phyloP scores from a whole-genome alignment of 2,329 filamentous ascomycete genomes.

The Neonectria punicea region DNA sequence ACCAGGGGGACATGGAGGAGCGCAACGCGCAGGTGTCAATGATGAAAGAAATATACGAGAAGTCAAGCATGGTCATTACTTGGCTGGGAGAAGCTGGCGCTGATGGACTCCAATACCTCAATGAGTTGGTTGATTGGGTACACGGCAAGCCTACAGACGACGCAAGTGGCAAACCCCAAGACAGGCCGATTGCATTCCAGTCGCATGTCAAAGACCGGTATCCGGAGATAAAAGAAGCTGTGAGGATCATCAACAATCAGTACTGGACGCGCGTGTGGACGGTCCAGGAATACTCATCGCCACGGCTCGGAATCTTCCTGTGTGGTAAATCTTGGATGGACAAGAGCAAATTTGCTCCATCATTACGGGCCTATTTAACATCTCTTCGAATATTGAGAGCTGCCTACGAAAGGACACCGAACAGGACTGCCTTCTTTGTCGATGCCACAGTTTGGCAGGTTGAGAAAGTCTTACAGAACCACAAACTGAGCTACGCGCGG shows the following conservation, averaged over 20 bases:
- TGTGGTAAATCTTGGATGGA: conserved; percentile 5
- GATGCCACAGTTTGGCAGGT: conserved; percentile 1
- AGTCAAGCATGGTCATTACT: background rate
- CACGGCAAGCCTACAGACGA: background rate
- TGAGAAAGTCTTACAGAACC: background rate
- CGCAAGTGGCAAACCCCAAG: background rate
- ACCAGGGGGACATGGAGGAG: background rate
- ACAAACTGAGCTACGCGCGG: background rate
- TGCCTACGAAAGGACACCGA: background rate
- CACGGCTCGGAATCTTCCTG: background rate
- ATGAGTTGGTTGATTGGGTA: conserved; percentile 1
- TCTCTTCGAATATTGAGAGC: background rate
- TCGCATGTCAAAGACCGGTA: background rate
- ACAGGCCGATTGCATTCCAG: background rate
- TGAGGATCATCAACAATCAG: background rate
- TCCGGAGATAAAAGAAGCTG: background rate
- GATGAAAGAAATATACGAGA: conserved; percentile 7
- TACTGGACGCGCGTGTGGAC: conserved; percentile 4
- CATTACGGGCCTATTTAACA: background rate
- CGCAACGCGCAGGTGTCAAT: background rate
- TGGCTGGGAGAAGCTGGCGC: conserved; percentile 6
- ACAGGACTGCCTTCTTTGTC: background rate
- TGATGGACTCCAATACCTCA: background rate
- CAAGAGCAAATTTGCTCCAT: background rate
- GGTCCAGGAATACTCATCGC: conserved; percentile 4